Evolutionary conservation across 1,139 yeast genomes (phyloP), one percentile per base, ranked within the genome.

Genomic region (Blastobotrys persicus): DNA sequence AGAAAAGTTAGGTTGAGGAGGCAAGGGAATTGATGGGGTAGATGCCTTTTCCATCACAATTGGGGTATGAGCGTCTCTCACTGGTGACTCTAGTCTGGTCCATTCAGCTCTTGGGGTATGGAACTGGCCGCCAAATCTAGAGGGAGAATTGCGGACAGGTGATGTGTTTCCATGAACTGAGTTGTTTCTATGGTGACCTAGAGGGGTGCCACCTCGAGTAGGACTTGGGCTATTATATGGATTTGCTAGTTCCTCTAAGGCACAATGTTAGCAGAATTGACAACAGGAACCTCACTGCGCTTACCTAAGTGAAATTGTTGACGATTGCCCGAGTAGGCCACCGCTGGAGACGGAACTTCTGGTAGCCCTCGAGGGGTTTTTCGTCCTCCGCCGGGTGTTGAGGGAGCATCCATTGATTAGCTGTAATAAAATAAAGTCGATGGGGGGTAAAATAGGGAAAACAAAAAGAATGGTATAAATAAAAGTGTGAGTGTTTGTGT

Each of bases 31-130:
- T n/a, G 50, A 33, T 31, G 49, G 28, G 14, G 43, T 18, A 34
- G 49, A 19, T 20, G 50, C 19, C 42, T 54, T 35, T 49, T 52
- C 60, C 48, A 59, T 57, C 12, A 52, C 54, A 52, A 60, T 60
- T 20, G 64, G 58, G 13, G 59, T 56, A 34, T 55, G 61, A 23
- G 5, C 28, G 38, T 59, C 64, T 20, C 57, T 50, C 14, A 56
- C 56, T 11, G 66, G 65, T 7, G 65, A 59, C 49, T 63, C 66
- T 16, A 59, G 47, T 1, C 66, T 55, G 16, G 65, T 59, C 63
- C 66, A 62, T 33, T 61, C 63, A 12, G 63, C 58, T 47, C 66
- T 48, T 12, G 52, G 51, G 35, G 57, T 53, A 37, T 37, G 41
- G 19, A 37, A 37, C 41, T 37, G 41, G 4, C 41, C 41, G 28